Evolutionary conservation across 2,329 filamentous ascomycete genomes (phyloP), one percentile per base, ranked within the genome.

Genomic region (Hypomyces rosellus): DNA sequence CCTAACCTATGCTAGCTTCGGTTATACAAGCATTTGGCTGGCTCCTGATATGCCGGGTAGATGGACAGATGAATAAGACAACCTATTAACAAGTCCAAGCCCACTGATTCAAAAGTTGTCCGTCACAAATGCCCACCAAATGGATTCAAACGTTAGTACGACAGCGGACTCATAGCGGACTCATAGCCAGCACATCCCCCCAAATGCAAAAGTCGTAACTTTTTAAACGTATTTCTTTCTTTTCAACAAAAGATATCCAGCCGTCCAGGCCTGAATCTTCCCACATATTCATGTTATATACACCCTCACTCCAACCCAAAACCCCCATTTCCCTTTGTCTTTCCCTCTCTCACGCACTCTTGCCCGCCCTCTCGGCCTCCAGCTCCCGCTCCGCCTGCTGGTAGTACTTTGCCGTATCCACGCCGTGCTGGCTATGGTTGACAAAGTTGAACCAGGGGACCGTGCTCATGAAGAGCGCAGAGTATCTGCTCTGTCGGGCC

Each of bases 331-430:
- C 25, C 14, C 15, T 44, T 22, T 34, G 36, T 25, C 4, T n/a
- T n/a, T n/a, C n/a, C n/a, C n/a, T n/a, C n/a, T n/a, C n/a, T 15
- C 45, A 16, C 34, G n/a, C 22, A 36, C 38, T 46, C 43, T 55
- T 53, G 53, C 46, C 45, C 45, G 43, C 46, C 46, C 54, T 51
- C 76, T 95, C 90, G 37, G 84, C 85, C 73, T 95, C 93, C 63
- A 99, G 73, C 71, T 99, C 93, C 68, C 85, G 78, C 77, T 99
- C 93, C 7, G 93, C 93, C 69, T 95, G 89, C 67, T 86, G 85
- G 72, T 95, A 99, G 75, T 99, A 99, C 76, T 99, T 99, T 57
- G 92, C 90, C 33, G 93, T 99, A 69, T 99, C 93, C 52, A 99
- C 88, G 60, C 93, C 93, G 69, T 99, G 93, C 80, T 95, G 75